Evolutionary conservation across 768 basidiomycete species (phyloP).

Genomic region (Pisolithus albus): DNA sequence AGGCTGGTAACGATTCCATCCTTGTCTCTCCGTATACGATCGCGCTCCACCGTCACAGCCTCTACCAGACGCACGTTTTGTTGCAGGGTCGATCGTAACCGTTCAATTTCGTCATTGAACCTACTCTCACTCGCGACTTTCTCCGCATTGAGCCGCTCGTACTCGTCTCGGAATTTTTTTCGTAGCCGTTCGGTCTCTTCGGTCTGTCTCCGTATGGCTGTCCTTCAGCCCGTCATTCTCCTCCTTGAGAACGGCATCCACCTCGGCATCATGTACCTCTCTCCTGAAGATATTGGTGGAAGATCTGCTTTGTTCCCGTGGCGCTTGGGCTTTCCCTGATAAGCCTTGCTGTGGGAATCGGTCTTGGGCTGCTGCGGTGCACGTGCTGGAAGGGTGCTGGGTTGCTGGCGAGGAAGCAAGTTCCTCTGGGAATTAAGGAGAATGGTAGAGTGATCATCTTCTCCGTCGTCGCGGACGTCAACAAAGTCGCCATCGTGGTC

Average conservation of each 20-base stretch:
- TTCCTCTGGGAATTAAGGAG: slow-evolving; percentile 1
- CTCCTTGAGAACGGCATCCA: slow-evolving; percentile 12
- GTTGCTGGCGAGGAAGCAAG: not conserved
- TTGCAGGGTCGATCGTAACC: slow-evolving; percentile 12
- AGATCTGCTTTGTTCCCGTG: not conserved
- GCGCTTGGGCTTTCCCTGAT: not conserved
- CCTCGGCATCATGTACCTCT: not conserved
- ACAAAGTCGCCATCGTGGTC: slow-evolving; percentile 5
- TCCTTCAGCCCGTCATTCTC: slow-evolving; percentile 21
- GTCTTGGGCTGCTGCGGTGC: not conserved
- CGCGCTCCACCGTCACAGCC: slow-evolving; percentile 17
- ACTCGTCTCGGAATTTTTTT: slow-evolving; percentile 7
- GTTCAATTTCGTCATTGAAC: slow-evolving; percentile 11
- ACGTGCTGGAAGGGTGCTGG: not conserved
- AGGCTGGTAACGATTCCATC: slow-evolving; percentile 13
- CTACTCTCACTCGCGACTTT: slow-evolving; percentile 5
- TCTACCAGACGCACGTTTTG: slow-evolving; percentile 16
- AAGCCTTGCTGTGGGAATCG: too few relatives aligned
- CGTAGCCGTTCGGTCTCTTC: slow-evolving; percentile 11
- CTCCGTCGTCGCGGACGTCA: slow-evolving; percentile 1
- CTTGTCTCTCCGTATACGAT: slow-evolving; percentile 18
- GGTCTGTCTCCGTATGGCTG: slow-evolving; percentile 13
- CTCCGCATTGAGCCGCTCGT: slow-evolving; percentile 9
- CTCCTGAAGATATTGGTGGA: not conserved
- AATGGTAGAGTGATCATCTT: not conserved